Percentiles rank a stretch among this genome's conserved stretches.
Conservation (phyloP, 352 stramenopile species). For the Plasmopara halstedii region DNA sequence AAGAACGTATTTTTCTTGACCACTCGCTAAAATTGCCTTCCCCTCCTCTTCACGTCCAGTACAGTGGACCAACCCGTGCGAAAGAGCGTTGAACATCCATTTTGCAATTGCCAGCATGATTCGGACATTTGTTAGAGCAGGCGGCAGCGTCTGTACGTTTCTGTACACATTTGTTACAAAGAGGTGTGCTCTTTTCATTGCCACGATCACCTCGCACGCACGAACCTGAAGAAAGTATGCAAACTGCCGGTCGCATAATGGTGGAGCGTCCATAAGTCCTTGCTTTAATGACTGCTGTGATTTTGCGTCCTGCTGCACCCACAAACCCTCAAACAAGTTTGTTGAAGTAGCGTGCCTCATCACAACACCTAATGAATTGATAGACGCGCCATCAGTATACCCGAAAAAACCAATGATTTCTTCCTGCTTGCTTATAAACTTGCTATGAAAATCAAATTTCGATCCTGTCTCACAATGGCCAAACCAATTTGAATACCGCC, state of each 20-base stretch:
- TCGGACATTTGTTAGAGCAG: conserved; percentile 24
- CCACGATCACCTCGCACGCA: conserved; percentile 50
- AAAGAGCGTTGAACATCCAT: conserved; percentile 61
- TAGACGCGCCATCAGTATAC: no score
- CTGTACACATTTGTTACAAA: conserved; percentile 49
- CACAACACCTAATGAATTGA: conserved; percentile 57
- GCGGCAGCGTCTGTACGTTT: conserved; percentile 20
- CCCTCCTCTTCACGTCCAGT: conserved; percentile 60
- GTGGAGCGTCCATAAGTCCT: conserved; percentile 15
- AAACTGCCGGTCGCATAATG: conserved; percentile 50
- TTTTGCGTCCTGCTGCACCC: conserved; percentile 32
- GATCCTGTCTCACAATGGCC: no score
- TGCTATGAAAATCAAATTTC: no score
- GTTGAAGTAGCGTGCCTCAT: conserved; percentile 57
- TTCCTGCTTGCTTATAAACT: no score
- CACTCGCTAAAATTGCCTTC: conserved; percentile 47
- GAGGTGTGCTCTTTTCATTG: conserved; percentile 50
- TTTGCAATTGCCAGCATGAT: conserved; percentile 53
- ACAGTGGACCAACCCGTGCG: conserved; percentile 57
- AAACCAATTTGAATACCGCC: no score
- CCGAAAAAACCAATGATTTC: no score
- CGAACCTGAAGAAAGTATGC: conserved; percentile 80
- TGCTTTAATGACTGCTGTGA: conserved; percentile 7
- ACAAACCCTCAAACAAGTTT: conserved; percentile 78
- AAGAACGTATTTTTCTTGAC: conserved; percentile 40